A percentile compares a stretch with the other conserved stretches of the same genome.
Evolutionary conservation across 306 rosid species (phyloP).

Genomic region (Malus asiatica): DNA sequence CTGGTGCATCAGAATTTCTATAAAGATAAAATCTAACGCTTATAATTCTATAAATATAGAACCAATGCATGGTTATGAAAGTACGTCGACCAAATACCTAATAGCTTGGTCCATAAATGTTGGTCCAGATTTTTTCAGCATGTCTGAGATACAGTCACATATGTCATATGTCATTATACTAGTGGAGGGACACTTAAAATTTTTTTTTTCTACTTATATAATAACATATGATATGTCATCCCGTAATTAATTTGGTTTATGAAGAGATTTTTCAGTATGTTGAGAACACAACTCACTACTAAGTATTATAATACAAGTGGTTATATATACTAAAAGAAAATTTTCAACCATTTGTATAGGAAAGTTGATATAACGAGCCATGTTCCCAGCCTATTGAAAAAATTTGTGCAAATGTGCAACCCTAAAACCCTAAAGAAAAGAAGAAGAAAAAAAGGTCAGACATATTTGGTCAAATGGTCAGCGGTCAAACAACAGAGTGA

Average conservation of each 20-base stretch:
- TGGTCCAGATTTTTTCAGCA: neutral
- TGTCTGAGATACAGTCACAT: too few relatives aligned
- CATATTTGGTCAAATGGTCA: slow-evolving; percentile 14
- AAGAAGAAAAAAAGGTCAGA: neutral
- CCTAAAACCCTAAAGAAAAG: neutral
- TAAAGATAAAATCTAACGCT: neutral
- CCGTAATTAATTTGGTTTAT: too few relatives aligned
- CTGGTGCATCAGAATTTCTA: neutral
- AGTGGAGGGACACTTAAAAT: too few relatives aligned
- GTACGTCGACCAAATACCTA: neutral
- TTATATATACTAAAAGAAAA: too few relatives aligned
- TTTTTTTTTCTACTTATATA: too few relatives aligned
- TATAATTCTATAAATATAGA: neutral
- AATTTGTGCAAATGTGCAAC: neutral
- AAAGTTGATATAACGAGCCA: fast-evolving
- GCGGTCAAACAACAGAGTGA: slow-evolving; percentile 5
- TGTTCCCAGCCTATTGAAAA: too few relatives aligned
- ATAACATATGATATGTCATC: too few relatives aligned
- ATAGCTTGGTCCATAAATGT: neutral
- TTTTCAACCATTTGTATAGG: too few relatives aligned
- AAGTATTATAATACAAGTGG: too few relatives aligned
- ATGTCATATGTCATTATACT: too few relatives aligned
- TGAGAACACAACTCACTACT: too few relatives aligned
- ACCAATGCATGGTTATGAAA: neutral
- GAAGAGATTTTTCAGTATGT: too few relatives aligned